Base-by-base conservation (phyloP, 108 stramenopile genomes). In the Cyclotella baltica region DNA sequence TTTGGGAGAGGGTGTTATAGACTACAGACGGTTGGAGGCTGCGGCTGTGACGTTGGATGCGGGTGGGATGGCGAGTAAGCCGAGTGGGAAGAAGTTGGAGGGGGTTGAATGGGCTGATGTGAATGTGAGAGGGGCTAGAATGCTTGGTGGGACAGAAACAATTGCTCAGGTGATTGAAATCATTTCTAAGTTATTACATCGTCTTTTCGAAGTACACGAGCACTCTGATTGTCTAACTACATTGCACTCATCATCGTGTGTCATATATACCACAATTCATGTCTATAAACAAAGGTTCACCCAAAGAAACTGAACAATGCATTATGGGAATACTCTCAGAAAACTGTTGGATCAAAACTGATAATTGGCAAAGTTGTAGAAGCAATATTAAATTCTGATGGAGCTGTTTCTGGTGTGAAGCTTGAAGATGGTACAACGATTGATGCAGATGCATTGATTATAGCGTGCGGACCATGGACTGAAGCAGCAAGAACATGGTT, bases 391-490 rank as follows among this genome's bases (percentile, higher is more conserved):
- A 57, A 85, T 25, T 62, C 28, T 15, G 73, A 77, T 75, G 68
- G 53, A 13, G 36, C 36, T 19, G 53, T 85, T 15, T 47, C 22
- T 18, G 83, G 76, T 13, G 78, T 88, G 0, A 65, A 84, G 40
- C 63, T 88, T 19, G 79, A 87, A 46, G 81, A 86, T 67, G 88
- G 88, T 22, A 59, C 69, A 3, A 76, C 27, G 0, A 34, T 89
- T n/a, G 77, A 80, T 0, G 81, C 80, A 19, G 88, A 89, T 75
- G 79, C 80, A 55, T 78, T 89, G 43, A 58, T 89, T 19, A 35
- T 82, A 25, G 86, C 86, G 2, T 85, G 86, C 67, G 88, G 88
- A 33, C 86, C 88, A 31, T 89, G 88, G 88, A 85, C 85, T 3
- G 63, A 86, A 40, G 59, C 82, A 28, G 75, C 84, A 27, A 67